Evolutionary conservation across 2,329 filamentous ascomycete species (phyloP), one percentile per base, ranked within the genome.

Genomic region (Hypomyces perniciosus): DNA sequence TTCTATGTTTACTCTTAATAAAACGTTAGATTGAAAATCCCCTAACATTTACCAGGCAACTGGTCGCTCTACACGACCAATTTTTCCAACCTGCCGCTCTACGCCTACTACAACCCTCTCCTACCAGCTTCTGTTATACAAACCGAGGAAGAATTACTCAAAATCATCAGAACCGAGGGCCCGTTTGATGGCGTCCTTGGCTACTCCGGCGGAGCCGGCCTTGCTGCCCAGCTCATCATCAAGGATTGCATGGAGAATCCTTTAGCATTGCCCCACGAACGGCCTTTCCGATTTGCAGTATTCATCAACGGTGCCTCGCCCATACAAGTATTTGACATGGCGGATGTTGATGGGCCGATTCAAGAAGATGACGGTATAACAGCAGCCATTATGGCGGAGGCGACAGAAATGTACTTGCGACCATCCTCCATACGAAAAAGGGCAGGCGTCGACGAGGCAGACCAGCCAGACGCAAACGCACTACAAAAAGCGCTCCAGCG

Each of bases 121-220:
- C 28, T 37, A 29, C 39, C 47, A 10, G 40, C 47, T n/a, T 49
- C 47, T 8, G 37, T 49, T 7, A n/a, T 49, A 13, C 47, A 49
- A 13, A 49, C 47, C 27, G 39, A 49, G 35, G 33, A 44, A 26
- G 47, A 49, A 34, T 39, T 49, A 37, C 31, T 20, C 2, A 4
- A 13, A 8, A 49, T 49, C 26, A 49, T 49, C 30, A 39, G n/a
- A 31, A 33, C 30, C 7, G 43, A 51, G 29, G 49, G 49, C 34
- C 43, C 43, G 4, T 51, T 46, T 34, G 49, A 51, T 43, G 49
- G 49, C 20, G 26, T 51, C 26, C 30, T 51, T 29, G 49, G 49
- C 30, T 51, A 51, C 31, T 51, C 49, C 8, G 49, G 43, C 10
- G 49, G 49, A 26, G 49, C 43, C 8, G 49, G 28, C 8, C 39